Evolutionary conservation across 805 yeast genomes (phyloP), one percentile per base, ranked within the genome.

Genomic region (Zygosaccharomyces siamensis): DNA sequence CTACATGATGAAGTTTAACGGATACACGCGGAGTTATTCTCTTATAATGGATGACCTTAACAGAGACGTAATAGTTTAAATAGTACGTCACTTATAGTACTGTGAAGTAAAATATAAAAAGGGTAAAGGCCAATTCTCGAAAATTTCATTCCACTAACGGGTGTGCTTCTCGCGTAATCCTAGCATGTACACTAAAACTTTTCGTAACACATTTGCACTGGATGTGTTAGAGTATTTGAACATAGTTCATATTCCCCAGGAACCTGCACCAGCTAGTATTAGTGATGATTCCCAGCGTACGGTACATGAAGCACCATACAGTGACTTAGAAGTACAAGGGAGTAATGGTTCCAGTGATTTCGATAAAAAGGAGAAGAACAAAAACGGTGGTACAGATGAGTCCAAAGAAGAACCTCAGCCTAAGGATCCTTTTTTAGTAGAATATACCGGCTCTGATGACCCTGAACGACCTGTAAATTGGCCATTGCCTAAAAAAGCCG

Each of bases 381-480:
- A 14, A n/a, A 11, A 12, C 27, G 27, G 11, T 3, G 16, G 23
- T 39, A 21, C 14, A 10, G 26, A 12, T 39, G 31, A 39, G 16
- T 4, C 7, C 21, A 21, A n/a, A n/a, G 31, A 18, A 10, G 23
- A 12, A 14, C 14, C 23, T n/a, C 45, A 47, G n/a, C 62, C 61
- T 35, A 52, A 60, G n/a, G 74, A 70, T 38, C 65, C 64, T 8
- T 61, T 57, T 39, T 41, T 61, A 21, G 62, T 64, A 1, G 60
- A 51, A n/a, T 63, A 59, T 59, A 46, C 55, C 16, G 64, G 61
- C 7, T 50, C 57, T 2, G 74, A 73, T 46, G 85, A 80, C 57
- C 77, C 80, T 1, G 80, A 76, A 49, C 66, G 77, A 54, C 87
- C 88, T 0, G 57, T 65, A 20, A 79, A 79, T 58, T 82, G 87